Evolutionary conservation across 352 stramenopile genomes (phyloP), one percentile per base, ranked within the genome.

Genomic region (Globisporangium barbulae): DNA sequence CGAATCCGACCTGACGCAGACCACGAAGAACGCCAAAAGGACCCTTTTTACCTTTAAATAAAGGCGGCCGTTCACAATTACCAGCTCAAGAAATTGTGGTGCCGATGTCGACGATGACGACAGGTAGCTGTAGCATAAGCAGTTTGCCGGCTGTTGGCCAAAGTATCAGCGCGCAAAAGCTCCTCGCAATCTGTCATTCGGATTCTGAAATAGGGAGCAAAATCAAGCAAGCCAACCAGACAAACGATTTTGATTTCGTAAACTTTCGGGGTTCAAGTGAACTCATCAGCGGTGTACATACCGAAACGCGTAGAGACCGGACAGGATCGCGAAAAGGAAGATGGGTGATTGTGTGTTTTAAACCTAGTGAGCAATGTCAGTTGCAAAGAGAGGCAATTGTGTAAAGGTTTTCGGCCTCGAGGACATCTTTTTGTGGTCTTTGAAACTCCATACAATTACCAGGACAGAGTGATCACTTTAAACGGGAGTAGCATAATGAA

Each of bases 251-350:
- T 2, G 52, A 31, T 58, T 30, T 45, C 31, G n/a, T 58, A 25
- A 58, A 30, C 52, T 58, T 45, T 58, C n/a, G 52, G n/a, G 28
- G 50, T 19, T 4, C 17, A 25, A 15, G 19, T 28, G 31, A 58
- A 45, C 52, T 58, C 52, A 58, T 45, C 52, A 25, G n/a, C 31
- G 52, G 31, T 30, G 30, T 58, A n/a, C 52, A 58, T 45, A 31
- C 52, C 31, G n/a, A 45, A 21, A 25, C 10, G 19, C 1, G 52
- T 19, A 30, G 31, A 58, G 19, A 28, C 15, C 31, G n/a, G 31
- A n/a, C 31, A 58, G 4, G n/a, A 31, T 45, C 52, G 10, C 31
- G 15, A 21, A 58, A 45, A 30, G 19, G 52, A 33, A 44, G n/a
- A 58, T 56, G 50, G 30, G 17, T 28, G 50, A 56, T 56, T 56